Evolutionary conservation across 495 filamentous ascomycete genomes (phyloP), one percentile per base, ranked within the genome.

Genomic region (Astrothelium subdiscretum): DNA sequence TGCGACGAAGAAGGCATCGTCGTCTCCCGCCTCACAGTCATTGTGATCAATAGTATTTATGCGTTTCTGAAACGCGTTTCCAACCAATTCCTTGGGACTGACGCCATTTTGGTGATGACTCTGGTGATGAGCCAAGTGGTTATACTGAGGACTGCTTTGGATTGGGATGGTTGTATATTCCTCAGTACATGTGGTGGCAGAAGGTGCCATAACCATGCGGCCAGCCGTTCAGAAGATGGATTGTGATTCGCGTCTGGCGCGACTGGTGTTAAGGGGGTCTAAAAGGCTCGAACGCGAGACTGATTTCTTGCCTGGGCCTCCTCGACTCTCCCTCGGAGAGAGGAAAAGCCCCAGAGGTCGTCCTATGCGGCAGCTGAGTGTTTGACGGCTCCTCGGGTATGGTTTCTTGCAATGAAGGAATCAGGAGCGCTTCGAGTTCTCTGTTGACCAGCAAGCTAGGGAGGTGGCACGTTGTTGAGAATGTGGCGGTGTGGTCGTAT

Each of bases 321-420:
- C 85, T 85, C 85, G 88, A 92, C 87, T 89, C 90, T 91, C 89
- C 90, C 90, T 87, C 89, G 67, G 75, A 76, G 78, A 94, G 91
- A 92, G 90, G 91, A 95, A 97, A 91, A 92, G 91, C 85, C 87
- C 83, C 81, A 85, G 82, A 86, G 87, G 83, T 81, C 85, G 84
- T 91, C 87, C 89, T 97, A 97, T 97, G 91, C 91, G 91, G 91
- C 91, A 95, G 91, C 88, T 92, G 88, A 83, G 81, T 74, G 73
- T 78, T 80, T 78, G 76, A 79, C 77, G 70, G 67, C 71, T 77
- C 78, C 68, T 70, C 73, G 74, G 78, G 78, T 75, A 71, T 77
- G 79, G 79, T 82, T 79, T 79, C 48, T 54, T 77, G 72, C 65
- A 68, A 32, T 62, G 58, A 61, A 15, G 58, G 72, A 69, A 70